phyloP scores from a whole-genome alignment of 441 rosid species.

The Euphorbia schlechtendalii region DNA sequence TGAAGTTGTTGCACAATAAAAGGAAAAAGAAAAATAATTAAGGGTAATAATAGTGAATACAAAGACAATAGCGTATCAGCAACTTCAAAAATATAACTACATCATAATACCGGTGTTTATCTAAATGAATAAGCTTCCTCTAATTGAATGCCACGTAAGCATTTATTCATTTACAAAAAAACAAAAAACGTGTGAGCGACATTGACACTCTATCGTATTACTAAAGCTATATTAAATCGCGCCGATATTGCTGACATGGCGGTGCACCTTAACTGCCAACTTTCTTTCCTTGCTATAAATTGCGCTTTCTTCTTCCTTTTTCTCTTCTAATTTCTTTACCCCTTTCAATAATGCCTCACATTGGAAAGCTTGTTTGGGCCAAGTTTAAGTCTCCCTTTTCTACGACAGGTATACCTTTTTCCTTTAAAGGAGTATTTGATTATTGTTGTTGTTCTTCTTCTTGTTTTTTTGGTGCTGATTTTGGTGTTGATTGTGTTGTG shows the following conservation, averaged over 20 bases:
- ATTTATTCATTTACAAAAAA: background rate
- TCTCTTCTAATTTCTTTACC: background rate
- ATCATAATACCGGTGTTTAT: no score
- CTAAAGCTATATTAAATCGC: conserved; percentile 25
- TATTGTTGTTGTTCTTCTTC: background rate
- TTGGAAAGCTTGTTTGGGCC: conserved; percentile 22
- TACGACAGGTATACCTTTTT: conserved; percentile 18
- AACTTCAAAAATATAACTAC: background rate
- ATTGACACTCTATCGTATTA: conserved; percentile 35
- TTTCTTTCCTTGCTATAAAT: background rate
- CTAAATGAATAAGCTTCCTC: conserved; percentile 11
- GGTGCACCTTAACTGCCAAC: conserved; percentile 14
- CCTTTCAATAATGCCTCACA: background rate
- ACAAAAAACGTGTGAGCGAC: conserved; percentile 36
- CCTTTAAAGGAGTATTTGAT: no score
- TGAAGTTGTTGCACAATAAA: background rate
- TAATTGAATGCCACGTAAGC: conserved; percentile 28
- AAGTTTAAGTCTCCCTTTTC: conserved; percentile 25
- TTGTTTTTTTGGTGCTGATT: background rate
- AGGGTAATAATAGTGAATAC: background rate
- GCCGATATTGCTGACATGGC: conserved; percentile 15
- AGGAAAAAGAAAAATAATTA: background rate
- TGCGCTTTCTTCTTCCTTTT: background rate
- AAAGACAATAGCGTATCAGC: conserved; percentile 26
- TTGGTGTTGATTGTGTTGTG: conserved; percentile 10